These are phyloP conservation scores for Lentinula novae-zelandiae DNA, from an alignment of 1,284 basidiomycete species.

Conservation along the genomic window DNA sequence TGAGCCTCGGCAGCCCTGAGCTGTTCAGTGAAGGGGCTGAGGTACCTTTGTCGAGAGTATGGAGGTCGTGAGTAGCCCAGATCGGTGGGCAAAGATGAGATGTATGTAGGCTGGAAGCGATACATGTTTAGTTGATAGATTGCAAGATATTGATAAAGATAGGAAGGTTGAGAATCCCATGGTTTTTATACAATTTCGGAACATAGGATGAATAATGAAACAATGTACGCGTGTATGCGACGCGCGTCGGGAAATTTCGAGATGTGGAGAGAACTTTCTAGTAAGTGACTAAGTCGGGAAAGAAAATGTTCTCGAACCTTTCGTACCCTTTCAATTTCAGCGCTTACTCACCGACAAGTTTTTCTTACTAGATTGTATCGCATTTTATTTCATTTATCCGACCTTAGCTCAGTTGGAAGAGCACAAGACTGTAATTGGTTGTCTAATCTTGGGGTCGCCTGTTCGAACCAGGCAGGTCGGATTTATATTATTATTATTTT, in stretches of 20 bases:
- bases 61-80: background rate
- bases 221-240: slow-evolving; percentile 9
- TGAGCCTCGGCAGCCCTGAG: slow-evolving; percentile 25
- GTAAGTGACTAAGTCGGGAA: background rate
- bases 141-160: slow-evolving; percentile 2
- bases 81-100: background rate
- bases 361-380: too few relatives aligned
- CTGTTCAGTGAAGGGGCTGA: slow-evolving; percentile 22
- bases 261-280: background rate
- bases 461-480: slow-evolving; percentile 14
- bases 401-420: slow-evolving; percentile 47
- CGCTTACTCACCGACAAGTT: background rate
- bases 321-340: background rate
- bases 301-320: background rate
- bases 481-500: background rate
- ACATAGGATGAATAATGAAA: slow-evolving; percentile 5
- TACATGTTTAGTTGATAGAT: background rate
- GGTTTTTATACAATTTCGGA: slow-evolving; percentile 7
- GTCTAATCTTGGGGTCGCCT: slow-evolving; percentile 11
- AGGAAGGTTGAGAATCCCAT: background rate
- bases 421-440: slow-evolving; percentile 39
- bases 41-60: slow-evolving; percentile 22
- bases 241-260: slow-evolving; percentile 10
- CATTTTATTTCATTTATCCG: slow-evolving; percentile 17
- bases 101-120: background rate